phyloP scores from a whole-genome alignment of 768 basidiomycete species.

The Leccinum disarticulatum region DNA sequence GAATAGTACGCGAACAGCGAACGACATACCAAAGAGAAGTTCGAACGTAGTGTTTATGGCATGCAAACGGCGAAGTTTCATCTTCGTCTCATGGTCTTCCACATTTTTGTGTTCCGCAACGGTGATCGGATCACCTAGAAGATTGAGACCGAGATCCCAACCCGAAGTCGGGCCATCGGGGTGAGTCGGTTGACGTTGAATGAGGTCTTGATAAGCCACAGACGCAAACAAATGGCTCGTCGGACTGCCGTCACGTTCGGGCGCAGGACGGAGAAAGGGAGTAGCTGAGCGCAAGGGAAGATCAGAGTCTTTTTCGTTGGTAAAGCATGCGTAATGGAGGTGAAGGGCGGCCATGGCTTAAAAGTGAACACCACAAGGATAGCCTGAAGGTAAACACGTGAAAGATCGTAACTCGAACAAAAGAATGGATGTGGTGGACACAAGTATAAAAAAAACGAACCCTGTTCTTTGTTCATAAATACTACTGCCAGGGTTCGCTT shows the following conservation, averaged over 20 bases:
- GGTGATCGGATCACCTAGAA: constrained; percentile 33
- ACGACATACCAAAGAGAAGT: constrained; percentile 37
- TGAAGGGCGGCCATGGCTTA: constrained; percentile 57
- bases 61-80: constrained; percentile 36
- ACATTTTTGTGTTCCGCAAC: constrained; percentile 31
- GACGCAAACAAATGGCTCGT: constrained; percentile 20
- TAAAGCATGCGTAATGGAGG: constrained; percentile 55
- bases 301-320: constrained; percentile 31
- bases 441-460: constrained; percentile 12
- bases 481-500: constrained; percentile 6
- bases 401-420: constrained; percentile 17
- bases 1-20: constrained; percentile 1
- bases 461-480: constrained; percentile 16
- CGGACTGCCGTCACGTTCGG: constrained; percentile 17
- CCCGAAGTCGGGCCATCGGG: constrained; percentile 36
- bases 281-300: constrained; percentile 21
- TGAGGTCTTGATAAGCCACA: constrained; percentile 37
- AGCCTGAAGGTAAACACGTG: constrained; percentile 8
- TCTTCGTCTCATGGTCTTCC: constrained; percentile 29
- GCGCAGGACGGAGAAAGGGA: constrained; percentile 19
- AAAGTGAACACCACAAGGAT: constrained; percentile 16
- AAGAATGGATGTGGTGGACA: constrained; percentile 6
- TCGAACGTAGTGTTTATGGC: constrained; percentile 31
- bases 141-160: constrained; percentile 32
- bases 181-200: constrained; percentile 43